Conservation (phyloP, 2,329 filamentous ascomycete species). For the Akanthomyces dipterigenus region DNA sequence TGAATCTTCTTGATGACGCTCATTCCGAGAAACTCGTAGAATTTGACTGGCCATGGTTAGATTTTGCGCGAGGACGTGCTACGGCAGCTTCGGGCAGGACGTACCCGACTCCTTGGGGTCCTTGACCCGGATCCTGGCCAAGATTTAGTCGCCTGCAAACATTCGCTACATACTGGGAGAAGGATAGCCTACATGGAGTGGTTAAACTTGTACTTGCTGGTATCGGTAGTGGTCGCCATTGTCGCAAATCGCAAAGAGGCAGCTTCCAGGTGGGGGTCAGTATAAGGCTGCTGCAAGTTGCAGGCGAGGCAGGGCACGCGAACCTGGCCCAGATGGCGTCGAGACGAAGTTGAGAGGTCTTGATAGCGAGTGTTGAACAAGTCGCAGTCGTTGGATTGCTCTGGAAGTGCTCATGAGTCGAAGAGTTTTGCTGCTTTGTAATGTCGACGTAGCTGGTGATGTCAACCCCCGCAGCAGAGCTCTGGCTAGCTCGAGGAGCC, state of each 20-base stretch:
- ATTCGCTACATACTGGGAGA: neutral
- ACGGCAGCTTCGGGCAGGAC: conserved; percentile 15
- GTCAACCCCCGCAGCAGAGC: conserved; percentile 10
- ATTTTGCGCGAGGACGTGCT: conserved; percentile 2
- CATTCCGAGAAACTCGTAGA: conserved; percentile 91
- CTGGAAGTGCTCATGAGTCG: conserved; percentile 12
- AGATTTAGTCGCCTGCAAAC: conserved; percentile 13
- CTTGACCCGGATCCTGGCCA: conserved; percentile 80
- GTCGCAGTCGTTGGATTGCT: conserved; percentile 11
- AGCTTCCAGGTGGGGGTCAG: neutral
- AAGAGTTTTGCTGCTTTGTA: conserved; percentile 3
- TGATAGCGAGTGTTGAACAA: conserved; percentile 7
- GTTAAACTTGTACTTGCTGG: conserved; percentile 74
- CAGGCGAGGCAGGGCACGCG: neutral
- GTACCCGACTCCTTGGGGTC: conserved; percentile 75
- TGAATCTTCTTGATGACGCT: conserved; percentile 72
- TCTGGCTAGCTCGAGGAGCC: neutral
- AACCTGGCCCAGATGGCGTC: neutral
- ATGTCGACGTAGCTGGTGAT: conserved; percentile 6
- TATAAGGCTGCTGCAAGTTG: neutral
- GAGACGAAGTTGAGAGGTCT: neutral
- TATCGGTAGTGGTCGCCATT: conserved; percentile 66
- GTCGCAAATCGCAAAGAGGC: conserved; percentile 30
- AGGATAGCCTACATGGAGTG: conserved; percentile 69
- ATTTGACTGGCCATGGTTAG: conserved; percentile 55